Percentiles rank a stretch among this genome's conserved stretches.
These are phyloP conservation scores for Suillus weaverae DNA, from an alignment of 768 basidiomycete genomes.

Conservation along the genomic window DNA sequence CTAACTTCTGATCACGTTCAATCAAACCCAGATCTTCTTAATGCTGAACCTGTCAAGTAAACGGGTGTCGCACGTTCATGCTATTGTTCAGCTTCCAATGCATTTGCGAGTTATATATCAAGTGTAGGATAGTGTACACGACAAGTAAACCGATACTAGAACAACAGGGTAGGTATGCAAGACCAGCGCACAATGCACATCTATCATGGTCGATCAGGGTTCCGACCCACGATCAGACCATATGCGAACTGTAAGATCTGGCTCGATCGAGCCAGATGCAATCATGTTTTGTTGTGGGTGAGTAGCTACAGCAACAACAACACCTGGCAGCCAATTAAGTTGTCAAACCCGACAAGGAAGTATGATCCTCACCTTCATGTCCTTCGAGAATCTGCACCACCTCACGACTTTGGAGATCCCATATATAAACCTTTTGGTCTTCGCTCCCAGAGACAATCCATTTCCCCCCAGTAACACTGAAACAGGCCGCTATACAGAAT, in stretches of 20 bases:
- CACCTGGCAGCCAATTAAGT: conserved; percentile 5
- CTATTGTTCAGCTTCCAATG: conserved; percentile 14
- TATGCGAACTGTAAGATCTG: conserved; percentile 78
- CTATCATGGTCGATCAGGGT: conserved; percentile 13
- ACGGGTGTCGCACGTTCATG: not conserved
- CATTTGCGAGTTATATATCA: conserved; percentile 4
- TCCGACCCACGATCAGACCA: conserved; percentile 61
- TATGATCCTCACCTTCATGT: conserved; percentile 57
- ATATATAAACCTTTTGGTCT: conserved; percentile 85
- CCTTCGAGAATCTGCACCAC: conserved; percentile 79
- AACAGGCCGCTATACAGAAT: conserved; percentile 83
- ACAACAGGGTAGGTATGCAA: conserved; percentile 5
- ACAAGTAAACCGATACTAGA: conserved; percentile 11
- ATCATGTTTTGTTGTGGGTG: conserved; percentile 87
- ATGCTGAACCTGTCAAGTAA: conserved; percentile 60
- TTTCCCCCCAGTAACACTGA: conserved; percentile 81
- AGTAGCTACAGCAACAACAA: conserved; percentile 36
- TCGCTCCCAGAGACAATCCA: conserved; percentile 94
- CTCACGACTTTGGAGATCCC: conserved; percentile 88
- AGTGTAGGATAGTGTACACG: conserved; percentile 10
- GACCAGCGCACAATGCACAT: not conserved
- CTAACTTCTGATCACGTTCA: not conserved
- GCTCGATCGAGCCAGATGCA: conserved; percentile 83
- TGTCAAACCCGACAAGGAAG: not conserved
- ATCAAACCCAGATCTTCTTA: conserved; percentile 48